These are phyloP conservation scores for Diplodia scrobiculata DNA, from an alignment of 2,329 filamentous ascomycete genomes.

Conservation along the genomic window DNA sequence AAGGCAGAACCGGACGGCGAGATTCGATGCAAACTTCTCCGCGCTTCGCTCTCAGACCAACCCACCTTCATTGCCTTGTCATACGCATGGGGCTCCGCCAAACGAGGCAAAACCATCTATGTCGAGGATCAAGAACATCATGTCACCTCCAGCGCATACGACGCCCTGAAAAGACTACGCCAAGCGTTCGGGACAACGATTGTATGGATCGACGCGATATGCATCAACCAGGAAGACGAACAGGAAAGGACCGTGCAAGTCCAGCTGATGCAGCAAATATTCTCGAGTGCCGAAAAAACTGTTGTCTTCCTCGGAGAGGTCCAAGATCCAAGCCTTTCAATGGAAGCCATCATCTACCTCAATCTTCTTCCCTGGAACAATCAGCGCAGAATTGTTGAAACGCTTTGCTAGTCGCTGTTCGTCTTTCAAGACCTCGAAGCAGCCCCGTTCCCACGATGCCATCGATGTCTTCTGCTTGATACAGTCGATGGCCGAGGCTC, in stretches of 20 bases:
- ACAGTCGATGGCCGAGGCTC: background rate
- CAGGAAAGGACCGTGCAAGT: background rate
- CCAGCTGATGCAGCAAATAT: background rate
- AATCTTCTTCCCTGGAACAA: too few relatives aligned
- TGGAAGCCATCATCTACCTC: accelerated
- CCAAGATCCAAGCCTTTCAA: background rate
- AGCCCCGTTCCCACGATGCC: background rate
- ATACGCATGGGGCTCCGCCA: background rate
- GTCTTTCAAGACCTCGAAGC: background rate
- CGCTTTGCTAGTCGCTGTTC: too few relatives aligned
- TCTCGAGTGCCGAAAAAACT: background rate
- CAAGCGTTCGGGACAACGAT: background rate
- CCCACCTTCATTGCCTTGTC: background rate
- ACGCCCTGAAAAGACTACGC: background rate
- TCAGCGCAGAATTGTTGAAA: too few relatives aligned
- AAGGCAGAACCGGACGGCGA: background rate
- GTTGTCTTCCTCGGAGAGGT: background rate
- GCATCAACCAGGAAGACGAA: background rate
- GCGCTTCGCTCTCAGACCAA: background rate
- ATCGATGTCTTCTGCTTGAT: background rate
- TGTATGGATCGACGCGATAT: background rate
- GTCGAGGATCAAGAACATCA: background rate
- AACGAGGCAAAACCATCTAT: background rate
- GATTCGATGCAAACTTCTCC: background rate
- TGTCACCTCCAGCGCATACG: background rate